phyloP scores from a whole-genome alignment of 768 basidiomycete species.

The Paxillus ammoniavirescens region DNA sequence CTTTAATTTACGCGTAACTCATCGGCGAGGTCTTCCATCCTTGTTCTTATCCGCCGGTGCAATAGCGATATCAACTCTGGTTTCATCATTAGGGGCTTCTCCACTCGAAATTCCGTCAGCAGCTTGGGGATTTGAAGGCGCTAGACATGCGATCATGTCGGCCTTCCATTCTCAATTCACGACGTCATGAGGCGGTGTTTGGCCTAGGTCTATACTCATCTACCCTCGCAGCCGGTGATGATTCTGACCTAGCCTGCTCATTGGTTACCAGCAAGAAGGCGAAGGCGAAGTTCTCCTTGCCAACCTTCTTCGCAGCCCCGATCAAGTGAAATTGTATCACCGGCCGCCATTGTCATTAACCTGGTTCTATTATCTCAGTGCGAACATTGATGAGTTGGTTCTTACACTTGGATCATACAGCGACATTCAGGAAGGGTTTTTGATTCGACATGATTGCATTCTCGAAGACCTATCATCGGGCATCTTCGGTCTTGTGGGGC shows the following conservation, averaged over 20 bases:
- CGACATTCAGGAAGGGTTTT: neutral
- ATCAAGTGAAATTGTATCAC: neutral
- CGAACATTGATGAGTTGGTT: neutral
- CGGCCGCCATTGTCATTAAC: neutral
- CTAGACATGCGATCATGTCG: neutral
- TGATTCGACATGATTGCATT: neutral
- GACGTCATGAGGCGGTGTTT: neutral
- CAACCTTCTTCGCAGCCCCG: neutral
- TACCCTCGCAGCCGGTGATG: neutral
- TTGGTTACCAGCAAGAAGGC: neutral
- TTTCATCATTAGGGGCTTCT: neutral
- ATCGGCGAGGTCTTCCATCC: neutral
- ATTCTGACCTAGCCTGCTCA: neutral
- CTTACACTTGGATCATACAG: neutral
- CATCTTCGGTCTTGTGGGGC: neutral
- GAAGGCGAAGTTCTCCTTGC: neutral
- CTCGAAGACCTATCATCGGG: neutral
- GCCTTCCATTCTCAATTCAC: neutral
- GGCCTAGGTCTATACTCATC: neutral
- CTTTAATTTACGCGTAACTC: neutral
- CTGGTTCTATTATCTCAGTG: neutral
- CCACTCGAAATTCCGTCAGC: slow-evolving; percentile 3
- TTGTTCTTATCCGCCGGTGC: neutral
- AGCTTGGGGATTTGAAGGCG: neutral
- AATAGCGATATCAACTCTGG: neutral